Evolutionary conservation across 257 asterid genomes (phyloP).

Genomic region (Mentha longifolia): DNA sequence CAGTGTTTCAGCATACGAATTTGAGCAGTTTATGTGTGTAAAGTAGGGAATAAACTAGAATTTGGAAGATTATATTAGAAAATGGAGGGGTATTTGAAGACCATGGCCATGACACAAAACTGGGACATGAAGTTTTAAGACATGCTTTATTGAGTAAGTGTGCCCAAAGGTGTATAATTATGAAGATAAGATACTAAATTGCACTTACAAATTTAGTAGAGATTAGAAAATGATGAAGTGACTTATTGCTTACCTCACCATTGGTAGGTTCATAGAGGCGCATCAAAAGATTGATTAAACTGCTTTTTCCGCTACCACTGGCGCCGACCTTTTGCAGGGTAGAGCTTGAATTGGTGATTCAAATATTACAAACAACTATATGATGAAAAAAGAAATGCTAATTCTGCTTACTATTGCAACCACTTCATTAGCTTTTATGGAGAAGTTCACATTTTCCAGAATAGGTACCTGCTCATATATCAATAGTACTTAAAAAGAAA

Average conservation of each 20-base stretch:
- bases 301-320: constrained; percentile 69
- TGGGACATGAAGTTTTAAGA: too few species aligned
- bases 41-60: too few species aligned
- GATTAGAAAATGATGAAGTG: background rate
- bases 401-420: constrained; percentile 51
- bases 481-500: background rate
- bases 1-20: too few species aligned
- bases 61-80: too few species aligned
- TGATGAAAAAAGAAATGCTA: constrained; percentile 4
- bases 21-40: too few species aligned
- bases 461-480: constrained; percentile 44
- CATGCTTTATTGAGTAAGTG: too few species aligned
- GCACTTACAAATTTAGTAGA: background rate
- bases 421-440: constrained; percentile 50
- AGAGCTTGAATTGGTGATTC: constrained; percentile 28
- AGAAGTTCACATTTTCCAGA: constrained; percentile 44
- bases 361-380: constrained; percentile 5
- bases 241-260: constrained; percentile 54
- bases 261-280: constrained; percentile 54
- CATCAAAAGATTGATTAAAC: constrained; percentile 59
- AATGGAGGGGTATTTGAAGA: too few species aligned
- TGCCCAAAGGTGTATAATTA: too few species aligned
- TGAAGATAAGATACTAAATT: too few species aligned
- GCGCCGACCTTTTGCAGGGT: constrained; percentile 48
- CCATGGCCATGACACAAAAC: too few species aligned